Conservation (phyloP, 257 asterid species). For the Jasminum sambac region DNA sequence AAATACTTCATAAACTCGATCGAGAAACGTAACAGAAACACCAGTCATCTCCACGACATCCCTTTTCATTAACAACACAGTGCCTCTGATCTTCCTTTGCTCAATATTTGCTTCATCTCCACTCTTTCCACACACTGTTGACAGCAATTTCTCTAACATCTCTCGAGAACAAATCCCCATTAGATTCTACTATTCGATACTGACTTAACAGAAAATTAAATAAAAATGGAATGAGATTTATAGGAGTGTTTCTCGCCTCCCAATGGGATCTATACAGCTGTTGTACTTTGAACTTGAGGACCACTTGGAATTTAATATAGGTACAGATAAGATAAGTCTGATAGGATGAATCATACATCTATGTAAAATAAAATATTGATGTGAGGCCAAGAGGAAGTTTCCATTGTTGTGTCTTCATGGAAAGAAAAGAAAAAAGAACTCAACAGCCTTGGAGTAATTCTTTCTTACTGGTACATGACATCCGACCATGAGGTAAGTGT, state of each 20-base stretch:
- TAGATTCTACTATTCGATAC: not conserved
- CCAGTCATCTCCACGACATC: constrained; percentile 23
- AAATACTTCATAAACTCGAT: constrained; percentile 20
- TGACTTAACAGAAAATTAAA: not conserved
- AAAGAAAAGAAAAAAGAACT: not conserved
- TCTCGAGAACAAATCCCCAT: constrained; percentile 10
- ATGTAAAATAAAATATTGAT: not conserved
- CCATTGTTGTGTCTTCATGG: not conserved
- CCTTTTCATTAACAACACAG: constrained; percentile 25
- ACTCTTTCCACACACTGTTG: constrained; percentile 15
- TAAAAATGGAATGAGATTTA: not conserved
- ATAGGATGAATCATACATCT: not conserved
- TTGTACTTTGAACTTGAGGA: not conserved
- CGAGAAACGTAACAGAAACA: constrained; percentile 16
- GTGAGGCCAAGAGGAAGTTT: not conserved
- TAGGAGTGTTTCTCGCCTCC: not conserved
- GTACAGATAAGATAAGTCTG: no score
- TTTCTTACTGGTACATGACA: not conserved
- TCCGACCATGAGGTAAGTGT: not conserved
- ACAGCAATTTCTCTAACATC: constrained; percentile 9
- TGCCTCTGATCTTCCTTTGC: constrained; percentile 18
- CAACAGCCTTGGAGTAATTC: not conserved
- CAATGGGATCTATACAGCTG: not conserved
- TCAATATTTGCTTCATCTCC: constrained; percentile 5
- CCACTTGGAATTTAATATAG: not conserved